Percentiles rank a stretch among this genome's conserved stretches.
Conservation (phyloP, 2,329 filamentous ascomycete species). For the Capronia americana region DNA sequence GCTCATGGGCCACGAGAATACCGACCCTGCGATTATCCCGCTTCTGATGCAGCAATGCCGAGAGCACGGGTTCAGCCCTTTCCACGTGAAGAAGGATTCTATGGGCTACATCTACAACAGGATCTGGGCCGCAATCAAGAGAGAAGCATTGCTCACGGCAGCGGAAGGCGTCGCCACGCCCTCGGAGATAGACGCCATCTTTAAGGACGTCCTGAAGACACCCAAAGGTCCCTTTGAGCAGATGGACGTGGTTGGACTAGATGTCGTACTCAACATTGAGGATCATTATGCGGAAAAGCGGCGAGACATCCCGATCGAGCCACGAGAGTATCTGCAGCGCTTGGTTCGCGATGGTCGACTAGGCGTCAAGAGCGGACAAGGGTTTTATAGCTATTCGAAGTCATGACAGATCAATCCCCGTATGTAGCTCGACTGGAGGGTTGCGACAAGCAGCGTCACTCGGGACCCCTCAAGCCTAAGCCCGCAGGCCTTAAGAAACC, state of each 20-base stretch:
- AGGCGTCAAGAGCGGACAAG: slow-evolving; percentile 44
- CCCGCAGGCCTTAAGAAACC: no score
- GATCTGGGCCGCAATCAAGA: slow-evolving; percentile 53
- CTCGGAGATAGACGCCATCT: slow-evolving; percentile 48
- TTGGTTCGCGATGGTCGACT: slow-evolving; percentile 45
- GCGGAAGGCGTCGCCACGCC: slow-evolving; percentile 47
- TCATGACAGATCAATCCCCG: no score
- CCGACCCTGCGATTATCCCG: slow-evolving; percentile 42
- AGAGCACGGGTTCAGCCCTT: slow-evolving; percentile 47
- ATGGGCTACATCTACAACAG: slow-evolving; percentile 50
- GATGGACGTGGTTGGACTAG: slow-evolving; percentile 52
- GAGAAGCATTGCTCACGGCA: slow-evolving; percentile 48
- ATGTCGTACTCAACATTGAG: slow-evolving; percentile 51
- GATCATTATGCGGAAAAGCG: slow-evolving; percentile 48
- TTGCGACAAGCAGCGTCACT: not conserved
- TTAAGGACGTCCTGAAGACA: slow-evolving; percentile 47
- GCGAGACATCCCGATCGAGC: slow-evolving; percentile 42
- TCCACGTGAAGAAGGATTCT: slow-evolving; percentile 46
- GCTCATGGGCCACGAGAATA: slow-evolving; percentile 49
- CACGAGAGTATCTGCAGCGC: slow-evolving; percentile 44
- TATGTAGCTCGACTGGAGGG: not conserved
- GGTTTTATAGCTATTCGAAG: slow-evolving; percentile 45
- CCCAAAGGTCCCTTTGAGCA: slow-evolving; percentile 48
- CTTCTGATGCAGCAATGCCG: slow-evolving; percentile 43
- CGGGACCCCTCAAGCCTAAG: not conserved